Percentiles rank a stretch among this genome's conserved stretches.
phyloP scores from a whole-genome alignment of 2,329 filamentous ascomycete genomes.

The Teratosphaeria pseudoeucalypti region DNA sequence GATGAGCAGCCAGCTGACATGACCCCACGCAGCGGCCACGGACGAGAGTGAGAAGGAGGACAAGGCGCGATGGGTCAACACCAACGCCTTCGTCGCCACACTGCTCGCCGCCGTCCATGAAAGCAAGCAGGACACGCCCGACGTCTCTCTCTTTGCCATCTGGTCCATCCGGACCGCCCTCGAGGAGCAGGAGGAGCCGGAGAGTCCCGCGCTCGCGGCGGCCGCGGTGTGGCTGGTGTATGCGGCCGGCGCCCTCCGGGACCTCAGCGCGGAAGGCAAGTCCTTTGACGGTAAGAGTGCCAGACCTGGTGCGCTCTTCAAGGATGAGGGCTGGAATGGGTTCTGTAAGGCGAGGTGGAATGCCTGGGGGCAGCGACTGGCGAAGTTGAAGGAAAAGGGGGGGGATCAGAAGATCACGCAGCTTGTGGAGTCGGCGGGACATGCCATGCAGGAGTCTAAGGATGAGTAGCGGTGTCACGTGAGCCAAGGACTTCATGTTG shows the following conservation, averaged over 20 bases:
- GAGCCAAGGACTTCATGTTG: background rate
- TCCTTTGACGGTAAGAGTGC: constrained; percentile 9
- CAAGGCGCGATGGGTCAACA: constrained; percentile 17
- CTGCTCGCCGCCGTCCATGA: constrained; percentile 15
- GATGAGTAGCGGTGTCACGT: background rate
- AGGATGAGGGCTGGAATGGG: constrained; percentile 17
- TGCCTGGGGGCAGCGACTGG: constrained; percentile 15
- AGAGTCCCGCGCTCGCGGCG: constrained; percentile 14
- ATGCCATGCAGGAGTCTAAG: background rate
- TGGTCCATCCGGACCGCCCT: constrained; percentile 21
- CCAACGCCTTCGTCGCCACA: constrained; percentile 21
- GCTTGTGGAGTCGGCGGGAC: constrained; percentile 10
- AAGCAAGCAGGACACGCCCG: constrained; percentile 11
- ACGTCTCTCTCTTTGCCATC: constrained; percentile 21
- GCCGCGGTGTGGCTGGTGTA: constrained; percentile 22
- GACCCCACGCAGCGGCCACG: constrained; percentile 8
- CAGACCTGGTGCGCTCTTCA: constrained; percentile 12
- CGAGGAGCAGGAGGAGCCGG: constrained; percentile 11
- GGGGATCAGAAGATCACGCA: constrained; percentile 7
- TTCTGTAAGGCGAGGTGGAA: constrained; percentile 20
- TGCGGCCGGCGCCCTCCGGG: constrained; percentile 15
- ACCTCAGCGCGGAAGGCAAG: constrained; percentile 14
- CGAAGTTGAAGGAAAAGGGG: constrained; percentile 4
- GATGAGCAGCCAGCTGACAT: background rate
- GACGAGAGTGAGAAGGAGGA: constrained; percentile 10